Evolutionary conservation across 129 eudicot species (phyloP), one percentile per base, ranked within the genome.

Genomic region (Tanacetum coccineum): DNA sequence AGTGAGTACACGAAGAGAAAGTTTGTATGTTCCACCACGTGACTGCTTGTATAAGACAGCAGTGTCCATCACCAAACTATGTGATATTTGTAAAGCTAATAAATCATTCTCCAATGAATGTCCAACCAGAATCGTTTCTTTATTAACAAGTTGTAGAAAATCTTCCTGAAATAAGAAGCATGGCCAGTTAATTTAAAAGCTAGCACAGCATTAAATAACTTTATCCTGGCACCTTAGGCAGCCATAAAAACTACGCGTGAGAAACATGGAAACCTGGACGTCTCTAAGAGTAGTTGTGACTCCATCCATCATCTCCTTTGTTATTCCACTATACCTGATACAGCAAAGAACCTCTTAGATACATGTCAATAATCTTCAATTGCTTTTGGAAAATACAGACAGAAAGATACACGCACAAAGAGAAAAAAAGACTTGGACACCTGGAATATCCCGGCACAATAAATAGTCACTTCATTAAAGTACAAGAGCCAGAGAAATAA

Each of bases 51-150:
- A 94, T 56, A 89, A 76, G 9, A 94, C 70, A 21, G 97, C 90
- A 19, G 97, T 94, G 79, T 94, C 99, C 46, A 89, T 85, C 82
- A 94, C 95, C 78, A 85, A 77, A 70, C 71, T 78, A 72, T 94
- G 99, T 50, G 76, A 75, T 20, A 94, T 85, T 78, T 94, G 85
- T 62, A 94, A 75, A 52, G 97, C 95, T 70, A 84, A 68, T 76
- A 94, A 78, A 80, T 94, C 99, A 52, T 94, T 94, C 81, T 94
- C 99, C 76, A 94, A 79, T 30, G 99, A 94, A 70, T 94, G 97
- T 45, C 99, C 99, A 81, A 94, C 92, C 66, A 94, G 83, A 76
- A 94, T 71, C 9, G 97, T 94, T 79, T 94, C 97, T 66, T 72
- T 83, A 77, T 82, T 56, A 67, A 94, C 97, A 67, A 89, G 52